Evolutionary conservation across 164 flowering plant genomes (phyloP).

Genomic region (Tinospora cordifolia): DNA sequence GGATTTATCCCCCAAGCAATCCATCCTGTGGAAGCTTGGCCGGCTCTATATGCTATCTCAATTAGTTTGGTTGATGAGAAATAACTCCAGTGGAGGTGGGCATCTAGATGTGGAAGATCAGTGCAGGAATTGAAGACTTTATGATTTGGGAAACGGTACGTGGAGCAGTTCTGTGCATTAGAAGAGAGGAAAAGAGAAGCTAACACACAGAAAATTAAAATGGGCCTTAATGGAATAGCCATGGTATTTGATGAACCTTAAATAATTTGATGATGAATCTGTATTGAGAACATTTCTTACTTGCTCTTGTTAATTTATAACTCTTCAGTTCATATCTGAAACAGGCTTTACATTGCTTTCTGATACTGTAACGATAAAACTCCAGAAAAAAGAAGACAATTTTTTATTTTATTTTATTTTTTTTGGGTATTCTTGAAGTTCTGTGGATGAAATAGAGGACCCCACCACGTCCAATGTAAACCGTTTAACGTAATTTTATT

Average conservation of each 20-base stretch:
- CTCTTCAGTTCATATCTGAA: background rate
- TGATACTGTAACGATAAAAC: background rate
- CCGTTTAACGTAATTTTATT: background rate
- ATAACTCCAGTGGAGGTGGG: conserved; percentile 46
- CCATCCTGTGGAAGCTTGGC: conserved; percentile 40
- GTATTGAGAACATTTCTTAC: background rate
- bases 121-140: conserved; percentile 31
- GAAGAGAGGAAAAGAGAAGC: conserved; percentile 14
- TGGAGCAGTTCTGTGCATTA: conserved; percentile 35
- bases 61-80: conserved; percentile 14
- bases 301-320: background rate
- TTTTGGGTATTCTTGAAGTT: background rate
- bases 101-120: conserved; percentile 36
- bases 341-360: background rate
- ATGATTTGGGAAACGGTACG: conserved; percentile 26
- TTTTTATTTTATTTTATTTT: too few relatives aligned
- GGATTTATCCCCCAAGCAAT: conserved; percentile 48
- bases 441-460: background rate
- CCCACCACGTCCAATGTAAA: too few relatives aligned
- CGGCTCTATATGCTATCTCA: conserved; percentile 44
- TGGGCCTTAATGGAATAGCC: conserved; percentile 12
- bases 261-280: background rate
- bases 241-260: conserved; percentile 1
- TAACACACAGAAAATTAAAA: conserved; percentile 17
- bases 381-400: background rate